phyloP scores from a whole-genome alignment of 352 stramenopile species.

The Phytophthora tentaculata region DNA sequence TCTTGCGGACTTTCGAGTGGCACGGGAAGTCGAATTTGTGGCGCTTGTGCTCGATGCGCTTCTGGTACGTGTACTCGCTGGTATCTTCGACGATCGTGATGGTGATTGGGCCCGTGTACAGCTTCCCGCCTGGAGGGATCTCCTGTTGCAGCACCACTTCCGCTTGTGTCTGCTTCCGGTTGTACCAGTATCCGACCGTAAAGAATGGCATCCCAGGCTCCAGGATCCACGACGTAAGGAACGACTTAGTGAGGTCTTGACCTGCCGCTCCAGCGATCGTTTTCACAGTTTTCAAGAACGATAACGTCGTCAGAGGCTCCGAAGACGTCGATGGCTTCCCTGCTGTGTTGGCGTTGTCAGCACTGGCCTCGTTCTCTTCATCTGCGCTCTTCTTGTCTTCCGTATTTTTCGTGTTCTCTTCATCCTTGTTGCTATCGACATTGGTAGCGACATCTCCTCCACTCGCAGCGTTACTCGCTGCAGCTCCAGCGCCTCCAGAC shows the following conservation, averaged over 20 bases:
- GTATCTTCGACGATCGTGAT: slow-evolving; percentile 90
- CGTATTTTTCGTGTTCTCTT: slow-evolving; percentile 27
- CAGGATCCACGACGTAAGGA: slow-evolving; percentile 84
- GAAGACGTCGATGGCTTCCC: slow-evolving; percentile 33
- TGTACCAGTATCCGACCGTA: slow-evolving; percentile 90
- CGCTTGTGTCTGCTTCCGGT: slow-evolving; percentile 86
- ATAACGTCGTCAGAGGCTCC: slow-evolving; percentile 78
- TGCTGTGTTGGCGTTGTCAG: slow-evolving; percentile 18
- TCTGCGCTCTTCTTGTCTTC: slow-evolving; percentile 40
- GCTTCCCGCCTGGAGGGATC: slow-evolving; percentile 76
- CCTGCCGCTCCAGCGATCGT: slow-evolving; percentile 74
- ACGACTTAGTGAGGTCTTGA: slow-evolving; percentile 83
- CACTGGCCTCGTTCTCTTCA: slow-evolving; percentile 38
- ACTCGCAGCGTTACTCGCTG: slow-evolving; percentile 28
- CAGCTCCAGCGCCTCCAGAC: slow-evolving; percentile 41
- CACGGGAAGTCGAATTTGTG: slow-evolving; percentile 90
- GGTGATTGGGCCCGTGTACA: slow-evolving; percentile 81
- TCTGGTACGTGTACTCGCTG: slow-evolving; percentile 82
- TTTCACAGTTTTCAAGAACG: slow-evolving; percentile 84
- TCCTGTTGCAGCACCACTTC: slow-evolving; percentile 88
- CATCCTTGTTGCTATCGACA: slow-evolving; percentile 49
- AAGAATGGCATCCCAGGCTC: slow-evolving; percentile 87
- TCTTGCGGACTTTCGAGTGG: slow-evolving; percentile 89
- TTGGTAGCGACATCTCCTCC: slow-evolving; percentile 37
- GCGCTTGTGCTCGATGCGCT: slow-evolving; percentile 83